Percentiles rank a stretch among this genome's conserved stretches.
These are phyloP conservation scores for Candida peoriensis DNA, from an alignment of 805 yeast species.

Conservation along the genomic window DNA sequence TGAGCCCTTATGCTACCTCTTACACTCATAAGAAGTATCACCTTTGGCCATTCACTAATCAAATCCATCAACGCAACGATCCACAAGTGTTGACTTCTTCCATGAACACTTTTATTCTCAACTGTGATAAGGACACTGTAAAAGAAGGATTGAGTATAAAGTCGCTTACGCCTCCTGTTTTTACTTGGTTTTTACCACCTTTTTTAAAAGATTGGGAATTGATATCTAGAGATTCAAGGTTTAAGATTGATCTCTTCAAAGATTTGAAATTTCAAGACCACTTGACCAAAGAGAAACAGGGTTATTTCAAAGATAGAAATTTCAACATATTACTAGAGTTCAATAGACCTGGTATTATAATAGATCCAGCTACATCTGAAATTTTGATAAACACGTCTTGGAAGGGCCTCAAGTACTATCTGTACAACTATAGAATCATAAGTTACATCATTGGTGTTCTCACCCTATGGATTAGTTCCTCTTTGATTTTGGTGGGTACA, in stretches of 20 bases:
- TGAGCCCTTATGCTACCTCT: conserved; percentile 15
- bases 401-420: conserved; percentile 21
- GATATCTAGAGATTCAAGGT: conserved; percentile 5
- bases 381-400: conserved; percentile 16
- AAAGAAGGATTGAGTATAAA: background rate
- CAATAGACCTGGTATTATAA: conserved; percentile 14
- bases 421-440: conserved; percentile 18
- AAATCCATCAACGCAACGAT: conserved; percentile 18
- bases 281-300: conserved; percentile 1
- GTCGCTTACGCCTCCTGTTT: conserved; percentile 14
- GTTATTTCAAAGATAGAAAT: conserved; percentile 4
- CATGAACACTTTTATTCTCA: conserved; percentile 17
- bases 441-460: conserved; percentile 19
- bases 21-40: conserved; percentile 14
- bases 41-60: conserved; percentile 21
- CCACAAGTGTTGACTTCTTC: conserved; percentile 16
- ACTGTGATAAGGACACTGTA: conserved; percentile 9
- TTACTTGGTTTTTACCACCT: conserved; percentile 17
- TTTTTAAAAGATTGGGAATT: conserved; percentile 7
- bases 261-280: conserved; percentile 12
- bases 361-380: conserved; percentile 16
- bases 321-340: conserved; percentile 21
- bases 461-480: conserved; percentile 16
- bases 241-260: conserved; percentile 9
- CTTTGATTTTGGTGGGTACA: conserved; percentile 11